Conservation (phyloP, 257 asterid genomes). For the Nicotiana knightiana region DNA sequence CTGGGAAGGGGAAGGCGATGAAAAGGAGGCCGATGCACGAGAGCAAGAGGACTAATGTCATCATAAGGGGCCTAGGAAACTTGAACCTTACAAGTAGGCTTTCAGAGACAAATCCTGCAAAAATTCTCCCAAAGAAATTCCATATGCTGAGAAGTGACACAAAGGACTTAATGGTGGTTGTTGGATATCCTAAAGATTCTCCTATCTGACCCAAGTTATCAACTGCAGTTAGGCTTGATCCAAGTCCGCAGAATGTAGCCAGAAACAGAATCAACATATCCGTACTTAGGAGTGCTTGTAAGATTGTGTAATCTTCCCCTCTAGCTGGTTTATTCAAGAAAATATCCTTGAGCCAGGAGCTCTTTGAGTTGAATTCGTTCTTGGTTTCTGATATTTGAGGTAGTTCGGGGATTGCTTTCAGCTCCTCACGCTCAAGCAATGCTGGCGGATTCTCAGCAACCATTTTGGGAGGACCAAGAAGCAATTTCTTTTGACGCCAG, state of each 20-base stretch:
- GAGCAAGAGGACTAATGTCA: conserved; percentile 26
- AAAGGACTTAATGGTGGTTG: conserved; percentile 25
- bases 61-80: conserved; percentile 28
- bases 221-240: conserved; percentile 31
- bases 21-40: conserved; percentile 20
- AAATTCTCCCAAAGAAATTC: conserved; percentile 32
- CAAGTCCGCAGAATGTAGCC: conserved; percentile 30
- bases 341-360: conserved; percentile 10
- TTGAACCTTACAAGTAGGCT: conserved; percentile 16
- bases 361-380: not conserved
- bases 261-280: conserved; percentile 30
- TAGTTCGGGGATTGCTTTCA: not conserved
- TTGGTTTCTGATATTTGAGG: not conserved
- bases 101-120: conserved; percentile 30
- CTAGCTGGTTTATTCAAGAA: conserved; percentile 24
- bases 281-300: conserved; percentile 28
- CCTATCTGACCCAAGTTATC: conserved; percentile 36
- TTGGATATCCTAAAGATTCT: conserved; percentile 26
- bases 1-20: conserved; percentile 22
- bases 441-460: conserved; percentile 12
- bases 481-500: conserved; percentile 14
- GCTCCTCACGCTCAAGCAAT: not conserved
- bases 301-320: conserved; percentile 31
- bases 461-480: not conserved
- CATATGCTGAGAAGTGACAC: conserved; percentile 37